Evolutionary conservation across 306 rosid species (phyloP), one percentile per base, ranked within the genome.

Genomic region (Alnus glutinosa): DNA sequence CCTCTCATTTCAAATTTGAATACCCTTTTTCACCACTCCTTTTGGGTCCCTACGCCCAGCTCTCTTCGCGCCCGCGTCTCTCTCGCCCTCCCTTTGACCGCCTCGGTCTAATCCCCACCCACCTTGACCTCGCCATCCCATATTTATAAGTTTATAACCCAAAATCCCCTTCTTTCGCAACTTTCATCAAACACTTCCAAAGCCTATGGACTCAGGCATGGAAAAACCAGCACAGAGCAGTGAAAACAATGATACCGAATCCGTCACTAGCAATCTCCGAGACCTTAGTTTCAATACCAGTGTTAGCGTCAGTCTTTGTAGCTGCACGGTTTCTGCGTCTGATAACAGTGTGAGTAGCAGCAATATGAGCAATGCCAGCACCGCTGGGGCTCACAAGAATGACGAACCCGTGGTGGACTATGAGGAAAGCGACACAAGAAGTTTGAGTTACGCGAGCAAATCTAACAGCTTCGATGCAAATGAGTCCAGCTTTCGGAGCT

Each of bases 11-110:
- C 87, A 89, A 89, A 84, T 80, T 89, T 86, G 84, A 86, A 82
- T 67, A n/a, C 71, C 58, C 63, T 23, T 79, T 78, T 81, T 69
- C 78, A 58, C 66, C 63, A 79, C 8, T 74, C 32, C 51, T 78
- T 77, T 84, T 76, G 82, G 83, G 84, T 78, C 63, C 79, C 75
- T 52, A 83, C 73, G 83, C 76, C 76, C 78, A 71, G 55, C 77
- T 74, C 84, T 66, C 72, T 79, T 84, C 70, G 71, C 86, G 76
- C 86, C 88, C 87, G 62, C 75, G 78, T 79, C 82, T 82, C 80
- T 50, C 78, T 84, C 90, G 77, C 82, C 59, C 81, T 68, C 77
- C 36, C 89, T 83, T 84, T 89, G 88, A 89, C 90, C 86, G 71
- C 92, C 92, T 88, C 88, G 90, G 82, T 86, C 90, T 19, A 79